Conservation (phyloP, 306 rosid genomes). For the Vigna angularis region DNA sequence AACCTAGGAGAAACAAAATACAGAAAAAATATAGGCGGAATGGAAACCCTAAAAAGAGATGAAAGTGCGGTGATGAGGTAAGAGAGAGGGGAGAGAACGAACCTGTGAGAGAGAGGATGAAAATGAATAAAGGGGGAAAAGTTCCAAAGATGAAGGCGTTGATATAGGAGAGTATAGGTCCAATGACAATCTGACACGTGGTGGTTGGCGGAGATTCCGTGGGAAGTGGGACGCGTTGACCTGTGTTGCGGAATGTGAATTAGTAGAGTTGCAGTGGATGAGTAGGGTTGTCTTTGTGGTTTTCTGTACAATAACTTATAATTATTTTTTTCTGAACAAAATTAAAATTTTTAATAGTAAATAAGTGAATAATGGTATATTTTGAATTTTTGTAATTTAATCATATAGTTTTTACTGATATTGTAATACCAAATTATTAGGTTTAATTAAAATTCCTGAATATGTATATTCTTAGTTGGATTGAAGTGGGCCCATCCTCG, state of each 20-base stretch:
- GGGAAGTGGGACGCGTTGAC: conserved; percentile 8
- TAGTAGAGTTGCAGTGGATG: neutral
- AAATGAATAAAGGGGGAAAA: neutral
- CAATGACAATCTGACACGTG: conserved; percentile 7
- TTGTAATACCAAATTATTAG: no score
- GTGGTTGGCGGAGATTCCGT: conserved; percentile 17
- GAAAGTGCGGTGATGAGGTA: neutral
- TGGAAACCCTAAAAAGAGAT: conserved; percentile 33
- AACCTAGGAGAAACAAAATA: conserved; percentile 13
- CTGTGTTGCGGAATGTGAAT: neutral
- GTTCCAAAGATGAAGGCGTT: neutral
- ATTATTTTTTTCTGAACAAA: no score
- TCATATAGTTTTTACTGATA: no score
- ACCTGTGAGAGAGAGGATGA: neutral
- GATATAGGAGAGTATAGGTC: conserved; percentile 26
- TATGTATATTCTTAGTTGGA: no score
- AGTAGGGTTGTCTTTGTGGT: neutral
- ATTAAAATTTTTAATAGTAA: no score
- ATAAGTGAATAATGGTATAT: no score
- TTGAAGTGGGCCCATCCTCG: neutral
- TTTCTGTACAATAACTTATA: no score
- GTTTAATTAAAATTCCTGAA: no score
- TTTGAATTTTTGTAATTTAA: no score
- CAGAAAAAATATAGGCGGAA: neutral
- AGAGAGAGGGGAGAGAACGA: conserved; percentile 14